Evolutionary conservation across 148 eudicot species (phyloP).

Genomic region (Polygonum maritimum): DNA sequence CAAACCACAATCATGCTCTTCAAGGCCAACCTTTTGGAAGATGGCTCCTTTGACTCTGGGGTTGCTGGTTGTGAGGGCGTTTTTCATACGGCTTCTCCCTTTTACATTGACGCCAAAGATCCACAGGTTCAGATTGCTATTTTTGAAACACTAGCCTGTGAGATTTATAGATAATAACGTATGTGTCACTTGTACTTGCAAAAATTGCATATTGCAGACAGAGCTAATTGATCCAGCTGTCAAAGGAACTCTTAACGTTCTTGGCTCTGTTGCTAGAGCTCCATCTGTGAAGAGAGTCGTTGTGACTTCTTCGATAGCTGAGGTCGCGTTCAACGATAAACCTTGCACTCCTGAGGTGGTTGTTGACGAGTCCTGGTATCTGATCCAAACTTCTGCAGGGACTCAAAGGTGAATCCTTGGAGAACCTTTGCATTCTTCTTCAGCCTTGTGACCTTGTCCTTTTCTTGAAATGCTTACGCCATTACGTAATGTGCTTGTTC

Average conservation of each 20-base stretch:
- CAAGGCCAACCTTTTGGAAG: conserved; percentile 25
- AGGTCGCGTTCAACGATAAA: conserved; percentile 14
- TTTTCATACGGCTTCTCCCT: conserved; percentile 28
- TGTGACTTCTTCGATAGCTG: conserved; percentile 31
- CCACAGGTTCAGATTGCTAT: conserved; percentile 2
- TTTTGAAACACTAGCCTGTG: not conserved
- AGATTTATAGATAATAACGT: not conserved
- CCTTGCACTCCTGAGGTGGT: conserved; percentile 19
- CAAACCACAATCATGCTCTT: too few species aligned
- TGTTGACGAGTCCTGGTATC: conserved; percentile 34
- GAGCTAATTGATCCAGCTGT: conserved; percentile 31
- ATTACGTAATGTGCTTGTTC: not conserved
- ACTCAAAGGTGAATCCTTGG: conserved; percentile 20
- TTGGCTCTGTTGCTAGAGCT: conserved; percentile 19
- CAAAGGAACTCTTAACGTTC: conserved; percentile 36
- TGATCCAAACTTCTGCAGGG: conserved; percentile 15
- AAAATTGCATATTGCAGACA: conserved; percentile 12
- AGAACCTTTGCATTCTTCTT: not conserved
- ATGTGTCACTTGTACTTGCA: not conserved
- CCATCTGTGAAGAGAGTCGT: conserved; percentile 28
- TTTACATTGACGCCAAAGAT: conserved; percentile 7
- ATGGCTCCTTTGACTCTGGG: conserved; percentile 24
- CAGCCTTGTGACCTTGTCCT: not conserved
- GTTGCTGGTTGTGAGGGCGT: conserved; percentile 30
- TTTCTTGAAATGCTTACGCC: not conserved